Evolutionary conservation across 1,284 basidiomycete genomes (phyloP).

Genomic region (Pseudozyma sp.): DNA sequence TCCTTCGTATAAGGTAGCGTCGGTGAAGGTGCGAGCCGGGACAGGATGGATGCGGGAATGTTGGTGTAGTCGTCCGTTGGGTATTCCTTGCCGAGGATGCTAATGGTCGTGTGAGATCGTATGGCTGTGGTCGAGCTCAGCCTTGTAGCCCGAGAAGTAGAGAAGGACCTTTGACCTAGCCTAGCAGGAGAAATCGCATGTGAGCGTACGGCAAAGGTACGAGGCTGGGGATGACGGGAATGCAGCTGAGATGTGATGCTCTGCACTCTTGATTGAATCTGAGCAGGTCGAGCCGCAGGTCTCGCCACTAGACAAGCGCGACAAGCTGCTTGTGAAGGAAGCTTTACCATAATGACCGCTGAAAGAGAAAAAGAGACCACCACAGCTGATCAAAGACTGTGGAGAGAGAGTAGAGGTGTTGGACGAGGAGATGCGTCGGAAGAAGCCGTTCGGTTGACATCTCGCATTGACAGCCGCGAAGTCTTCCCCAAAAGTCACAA

Average conservation of each 20-base stretch:
- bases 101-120: conserved; percentile 25
- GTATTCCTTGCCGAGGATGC: conserved; percentile 70
- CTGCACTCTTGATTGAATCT: conserved; percentile 35
- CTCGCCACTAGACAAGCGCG: conserved; percentile 26
- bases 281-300: conserved; percentile 28
- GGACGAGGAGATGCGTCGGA: not conserved
- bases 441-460: too few relatives aligned
- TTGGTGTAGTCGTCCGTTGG: conserved; percentile 84
- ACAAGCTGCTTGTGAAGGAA: conserved; percentile 33
- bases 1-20: conserved; percentile 78
- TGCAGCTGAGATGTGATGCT: conserved; percentile 21
- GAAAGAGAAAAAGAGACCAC: not conserved
- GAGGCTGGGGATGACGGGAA: not conserved
- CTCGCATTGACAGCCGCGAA: too few relatives aligned
- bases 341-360: conserved; percentile 10
- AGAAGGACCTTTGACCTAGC: conserved; percentile 5
- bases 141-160: not conserved
- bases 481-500: too few relatives aligned
- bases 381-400: not conserved
- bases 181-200: not conserved
- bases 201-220: not conserved
- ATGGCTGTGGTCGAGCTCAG: not conserved
- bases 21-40: conserved; percentile 76
- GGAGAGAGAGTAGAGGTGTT: too few relatives aligned
- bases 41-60: conserved; percentile 83